Base-by-base conservation (phyloP, 371 early-diverging fungal genomes). In the Lichtheimia ramosa region DNA sequence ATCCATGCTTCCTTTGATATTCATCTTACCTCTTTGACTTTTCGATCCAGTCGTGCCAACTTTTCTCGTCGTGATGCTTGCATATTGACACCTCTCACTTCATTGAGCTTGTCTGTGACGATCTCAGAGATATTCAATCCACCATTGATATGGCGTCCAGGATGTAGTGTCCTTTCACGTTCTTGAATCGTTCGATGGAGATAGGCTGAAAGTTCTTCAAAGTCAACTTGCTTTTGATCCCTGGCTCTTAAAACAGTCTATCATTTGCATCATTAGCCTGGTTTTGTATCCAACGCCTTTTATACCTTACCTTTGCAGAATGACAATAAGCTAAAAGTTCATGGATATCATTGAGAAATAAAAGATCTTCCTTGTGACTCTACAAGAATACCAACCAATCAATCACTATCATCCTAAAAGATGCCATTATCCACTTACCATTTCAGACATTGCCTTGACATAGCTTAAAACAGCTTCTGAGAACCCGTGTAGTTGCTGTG, bases 151-250 rank as follows among this genome's bases (percentile, higher is more conserved):
- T 54, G 43, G 6, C 65, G 69, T 59, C 81, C 83, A 55, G 79
- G 85, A 75, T 82, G 81, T 41, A 76, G 52, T 34, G 85, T 75
- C 23, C 87, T 70, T 46, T 89, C 87, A 41, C 74, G 81, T 70
- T 84, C 90, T 20, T 73, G 83, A 51, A 65, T 73, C 46, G 84
- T 87, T 71, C 74, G 84, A 58, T 89, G 84, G 48, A 92, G 73
- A 61, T 89, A 94, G 43, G 79, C 81, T 2, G 89, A 83, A 25
- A 96, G 77, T 48, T 91, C 96, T 74, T 96, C 96, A 71, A 86
- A 89, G 76, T 96, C 97, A 2, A 95, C 80, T 73, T 96, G 96
- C 72, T 96, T 96, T 69, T 95, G 95, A 73, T 96, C 97, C n/a
- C 96, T 83, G 52, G 85, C 78, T 58, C 87, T 88, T 28, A 96